Evolutionary conservation across 1,284 basidiomycete species (phyloP).

Genomic region (Agroathelia rolfsii): DNA sequence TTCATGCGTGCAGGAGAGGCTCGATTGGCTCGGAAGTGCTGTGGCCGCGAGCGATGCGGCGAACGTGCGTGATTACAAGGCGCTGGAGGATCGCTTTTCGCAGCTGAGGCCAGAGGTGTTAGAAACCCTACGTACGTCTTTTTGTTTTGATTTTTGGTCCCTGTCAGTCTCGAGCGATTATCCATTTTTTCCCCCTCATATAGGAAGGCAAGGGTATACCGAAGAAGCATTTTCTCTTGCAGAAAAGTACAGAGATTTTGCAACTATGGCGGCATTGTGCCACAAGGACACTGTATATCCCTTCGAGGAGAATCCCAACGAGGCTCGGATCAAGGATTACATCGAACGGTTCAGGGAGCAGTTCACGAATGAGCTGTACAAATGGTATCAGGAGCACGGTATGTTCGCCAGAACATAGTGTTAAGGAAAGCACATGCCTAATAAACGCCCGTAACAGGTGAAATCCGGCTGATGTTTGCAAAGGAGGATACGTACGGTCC

Average conservation of each 20-base stretch:
- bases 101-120: conserved; percentile 65
- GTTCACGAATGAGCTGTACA: conserved; percentile 84
- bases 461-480: conserved; percentile 65
- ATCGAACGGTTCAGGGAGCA: conserved; percentile 74
- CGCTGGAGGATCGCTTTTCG: conserved; percentile 56
- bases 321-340: conserved; percentile 55
- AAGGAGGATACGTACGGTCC: conserved; percentile 53
- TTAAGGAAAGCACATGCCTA: conserved; percentile 2
- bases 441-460: conserved; percentile 34
- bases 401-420: conserved; percentile 15
- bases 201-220: conserved; percentile 60
- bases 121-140: conserved; percentile 60
- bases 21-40: conserved; percentile 54
- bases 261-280: conserved; percentile 74
- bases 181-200: not conserved
- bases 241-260: conserved; percentile 79
- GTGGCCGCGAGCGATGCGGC: conserved; percentile 34
- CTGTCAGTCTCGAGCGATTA: not conserved
- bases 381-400: conserved; percentile 79
- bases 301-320: conserved; percentile 51
- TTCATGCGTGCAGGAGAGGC: conserved; percentile 61
- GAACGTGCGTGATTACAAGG: conserved; percentile 41
- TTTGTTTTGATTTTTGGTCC: conserved; percentile 3
- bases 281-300: conserved; percentile 59
- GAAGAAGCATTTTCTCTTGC: conserved; percentile 73